Conservation (phyloP, 495 filamentous ascomycete species). For the Xylaria palmicola region DNA sequence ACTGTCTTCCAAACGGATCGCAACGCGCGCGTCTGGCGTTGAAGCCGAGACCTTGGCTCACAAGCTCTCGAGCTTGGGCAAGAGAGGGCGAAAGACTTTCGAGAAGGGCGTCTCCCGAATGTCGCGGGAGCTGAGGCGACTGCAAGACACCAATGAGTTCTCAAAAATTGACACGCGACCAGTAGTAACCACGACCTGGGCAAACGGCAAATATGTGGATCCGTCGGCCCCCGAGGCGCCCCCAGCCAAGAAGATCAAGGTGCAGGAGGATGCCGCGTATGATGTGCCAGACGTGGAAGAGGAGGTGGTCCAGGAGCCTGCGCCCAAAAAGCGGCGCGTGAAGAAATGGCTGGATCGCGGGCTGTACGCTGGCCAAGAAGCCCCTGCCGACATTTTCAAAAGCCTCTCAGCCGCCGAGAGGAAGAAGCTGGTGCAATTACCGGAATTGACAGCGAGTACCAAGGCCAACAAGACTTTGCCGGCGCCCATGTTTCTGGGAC, state of each 20-base stretch:
- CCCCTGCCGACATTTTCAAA: slow-evolving; percentile 57
- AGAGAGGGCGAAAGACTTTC: slow-evolving; percentile 45
- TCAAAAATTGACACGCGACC: slow-evolving; percentile 52
- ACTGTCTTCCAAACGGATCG: slow-evolving; percentile 34
- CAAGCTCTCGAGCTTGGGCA: slow-evolving; percentile 46
- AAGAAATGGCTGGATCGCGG: slow-evolving; percentile 81
- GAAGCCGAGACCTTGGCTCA: slow-evolving; percentile 44
- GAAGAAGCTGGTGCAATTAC: slow-evolving; percentile 57
- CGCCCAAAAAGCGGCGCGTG: slow-evolving; percentile 42
- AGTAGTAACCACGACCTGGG: slow-evolving; percentile 51
- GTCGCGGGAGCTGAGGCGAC: slow-evolving; percentile 47
- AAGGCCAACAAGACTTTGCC: slow-evolving; percentile 45
- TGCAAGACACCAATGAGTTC: slow-evolving; percentile 56
- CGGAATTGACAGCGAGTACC: slow-evolving; percentile 41
- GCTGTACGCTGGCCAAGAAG: slow-evolving; percentile 83
- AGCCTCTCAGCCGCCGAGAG: slow-evolving; percentile 56
- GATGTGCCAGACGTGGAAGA: slow-evolving; percentile 42
- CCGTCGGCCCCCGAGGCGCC: slow-evolving; percentile 23
- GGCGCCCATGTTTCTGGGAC: slow-evolving; percentile 43
- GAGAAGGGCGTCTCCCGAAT: slow-evolving; percentile 39
- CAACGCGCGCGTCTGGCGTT: slow-evolving; percentile 45
- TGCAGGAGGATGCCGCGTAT: slow-evolving; percentile 38
- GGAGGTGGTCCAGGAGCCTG: slow-evolving; percentile 35
- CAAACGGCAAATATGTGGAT: slow-evolving; percentile 53
- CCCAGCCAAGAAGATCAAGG: slow-evolving; percentile 45